Conservation (phyloP, 2,329 filamentous ascomycete genomes). For the Fusarium penzigii region DNA sequence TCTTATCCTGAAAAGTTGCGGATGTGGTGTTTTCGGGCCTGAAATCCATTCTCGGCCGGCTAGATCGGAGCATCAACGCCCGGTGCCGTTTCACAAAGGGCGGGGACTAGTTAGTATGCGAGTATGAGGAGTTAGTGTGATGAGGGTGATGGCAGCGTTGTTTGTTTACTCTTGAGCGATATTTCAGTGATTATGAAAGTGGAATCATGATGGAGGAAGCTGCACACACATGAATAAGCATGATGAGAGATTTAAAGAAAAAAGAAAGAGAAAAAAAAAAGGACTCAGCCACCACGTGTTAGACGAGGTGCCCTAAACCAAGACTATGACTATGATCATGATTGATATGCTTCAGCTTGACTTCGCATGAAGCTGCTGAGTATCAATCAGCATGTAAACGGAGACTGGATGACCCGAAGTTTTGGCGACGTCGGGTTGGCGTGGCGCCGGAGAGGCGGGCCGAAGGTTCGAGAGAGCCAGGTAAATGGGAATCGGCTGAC, state of each 20-base stretch:
- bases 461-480: constrained; percentile 30
- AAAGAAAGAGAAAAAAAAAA: constrained; percentile 7
- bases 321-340: constrained; percentile 1
- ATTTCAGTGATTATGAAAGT: not conserved
- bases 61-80: not conserved
- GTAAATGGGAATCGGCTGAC: constrained; percentile 28
- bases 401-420: constrained; percentile 21
- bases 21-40: not conserved
- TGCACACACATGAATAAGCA: not conserved
- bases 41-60: not conserved
- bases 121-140: not conserved
- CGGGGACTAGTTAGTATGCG: too few species aligned
- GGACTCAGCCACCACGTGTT: constrained; percentile 16
- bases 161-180: too few species aligned
- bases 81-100: not conserved
- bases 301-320: constrained; percentile 12
- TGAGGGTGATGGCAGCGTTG: too few species aligned
- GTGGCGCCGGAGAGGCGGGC: constrained; percentile 38
- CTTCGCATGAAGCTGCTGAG: constrained; percentile 10
- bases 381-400: not conserved
- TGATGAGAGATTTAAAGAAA: constrained; percentile 8
- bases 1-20: not conserved
- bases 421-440: constrained; percentile 30
- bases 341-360: constrained; percentile 10
- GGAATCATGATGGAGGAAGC: not conserved